Evolutionary conservation across 176 grass and related monocot species (phyloP).

Genomic region (Oryza officinalis): DNA sequence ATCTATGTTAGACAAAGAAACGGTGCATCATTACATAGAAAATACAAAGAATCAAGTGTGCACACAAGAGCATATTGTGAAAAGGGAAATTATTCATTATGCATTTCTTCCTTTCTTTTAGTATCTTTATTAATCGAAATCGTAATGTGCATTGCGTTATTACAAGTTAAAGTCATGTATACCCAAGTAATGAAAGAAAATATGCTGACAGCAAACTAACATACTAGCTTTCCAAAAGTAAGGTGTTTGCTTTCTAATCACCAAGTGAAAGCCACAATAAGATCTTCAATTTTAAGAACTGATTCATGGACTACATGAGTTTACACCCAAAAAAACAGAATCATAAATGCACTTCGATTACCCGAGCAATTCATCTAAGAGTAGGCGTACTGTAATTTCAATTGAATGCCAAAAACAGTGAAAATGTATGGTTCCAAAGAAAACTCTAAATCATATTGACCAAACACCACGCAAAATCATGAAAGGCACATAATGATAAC

Average conservation of each 20-base stretch:
- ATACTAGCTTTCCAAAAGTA: neutral
- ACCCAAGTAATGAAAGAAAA: neutral
- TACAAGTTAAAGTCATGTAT: neutral
- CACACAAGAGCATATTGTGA: neutral
- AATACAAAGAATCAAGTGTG: neutral
- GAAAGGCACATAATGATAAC: too few relatives aligned
- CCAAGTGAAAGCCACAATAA: neutral
- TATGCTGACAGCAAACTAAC: constrained; percentile 8
- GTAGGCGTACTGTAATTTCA: too few relatives aligned
- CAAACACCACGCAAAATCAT: too few relatives aligned
- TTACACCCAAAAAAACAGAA: too few relatives aligned
- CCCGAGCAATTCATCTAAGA: too few relatives aligned
- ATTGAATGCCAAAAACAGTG: too few relatives aligned
- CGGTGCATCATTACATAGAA: constrained; percentile 17
- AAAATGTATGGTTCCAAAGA: too few relatives aligned
- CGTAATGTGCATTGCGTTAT: neutral
- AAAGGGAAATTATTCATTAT: neutral
- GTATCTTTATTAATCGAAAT: neutral
- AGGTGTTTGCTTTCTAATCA: neutral
- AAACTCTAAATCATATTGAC: too few relatives aligned
- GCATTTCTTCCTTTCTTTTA: neutral
- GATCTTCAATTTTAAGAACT: too few relatives aligned
- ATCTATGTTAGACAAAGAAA: constrained; percentile 51
- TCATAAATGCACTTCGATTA: too few relatives aligned
- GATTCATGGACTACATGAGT: too few relatives aligned